Percentiles rank a stretch among this genome's conserved stretches.
Conservation (phyloP, 371 early-diverging fungal species). For the Coemansia sp. region DNA sequence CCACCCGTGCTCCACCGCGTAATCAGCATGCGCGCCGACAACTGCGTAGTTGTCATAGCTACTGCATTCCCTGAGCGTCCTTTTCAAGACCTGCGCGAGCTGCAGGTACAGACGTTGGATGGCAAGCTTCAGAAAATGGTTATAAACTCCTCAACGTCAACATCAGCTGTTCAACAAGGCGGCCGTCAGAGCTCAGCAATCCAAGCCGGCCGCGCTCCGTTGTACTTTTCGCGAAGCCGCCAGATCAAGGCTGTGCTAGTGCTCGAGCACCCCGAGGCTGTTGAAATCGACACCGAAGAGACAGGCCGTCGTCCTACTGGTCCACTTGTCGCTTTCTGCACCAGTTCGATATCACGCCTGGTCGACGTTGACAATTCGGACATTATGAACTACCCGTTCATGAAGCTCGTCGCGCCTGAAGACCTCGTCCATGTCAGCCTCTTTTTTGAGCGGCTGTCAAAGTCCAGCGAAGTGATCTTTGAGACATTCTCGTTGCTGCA, state of each 20-base stretch:
- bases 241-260: slow-evolving; percentile 46
- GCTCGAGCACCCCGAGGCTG: slow-evolving; percentile 28
- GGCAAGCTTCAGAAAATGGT: slow-evolving; percentile 34
- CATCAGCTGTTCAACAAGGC: not conserved
- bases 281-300: slow-evolving; percentile 8
- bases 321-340: slow-evolving; percentile 35
- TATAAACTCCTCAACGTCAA: slow-evolving; percentile 7
- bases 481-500: slow-evolving; percentile 42
- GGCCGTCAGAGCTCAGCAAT: not conserved
- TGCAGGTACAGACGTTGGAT: slow-evolving; percentile 46
- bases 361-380: slow-evolving; percentile 42
- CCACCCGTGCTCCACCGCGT: slow-evolving; percentile 28
- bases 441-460: slow-evolving; percentile 35
- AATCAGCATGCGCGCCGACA: slow-evolving; percentile 42
- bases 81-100: slow-evolving; percentile 23
- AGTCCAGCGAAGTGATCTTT: slow-evolving; percentile 37
- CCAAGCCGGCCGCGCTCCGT: slow-evolving; percentile 15
- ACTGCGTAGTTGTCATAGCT: slow-evolving; percentile 30
- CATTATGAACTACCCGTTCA: slow-evolving; percentile 33
- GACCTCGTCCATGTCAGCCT: slow-evolving; percentile 27
- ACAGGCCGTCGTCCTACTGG: slow-evolving; percentile 26
- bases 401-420: slow-evolving; percentile 44
- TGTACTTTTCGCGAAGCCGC: slow-evolving; percentile 30
- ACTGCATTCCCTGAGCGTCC: slow-evolving; percentile 41
- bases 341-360: slow-evolving; percentile 33